phyloP scores from a whole-genome alignment of 805 yeast genomes.

The Cyberlindnera mrakii region DNA sequence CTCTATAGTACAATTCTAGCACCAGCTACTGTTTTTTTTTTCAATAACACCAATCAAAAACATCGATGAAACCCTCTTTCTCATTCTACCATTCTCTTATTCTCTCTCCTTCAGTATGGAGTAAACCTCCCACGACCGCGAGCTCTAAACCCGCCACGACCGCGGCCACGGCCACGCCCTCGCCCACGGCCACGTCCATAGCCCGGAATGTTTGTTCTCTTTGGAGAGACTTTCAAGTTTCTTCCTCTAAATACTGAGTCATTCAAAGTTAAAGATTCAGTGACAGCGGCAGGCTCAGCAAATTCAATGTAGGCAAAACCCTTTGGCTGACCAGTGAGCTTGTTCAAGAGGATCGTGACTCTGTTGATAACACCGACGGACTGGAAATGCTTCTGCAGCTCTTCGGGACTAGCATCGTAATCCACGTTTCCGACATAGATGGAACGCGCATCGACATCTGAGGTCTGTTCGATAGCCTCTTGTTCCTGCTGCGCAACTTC shows the following conservation, averaged over 20 bases:
- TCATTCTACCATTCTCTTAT: no score
- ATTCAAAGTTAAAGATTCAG: conserved; percentile 58
- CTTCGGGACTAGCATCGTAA: conserved; percentile 71
- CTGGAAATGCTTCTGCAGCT: conserved; percentile 68
- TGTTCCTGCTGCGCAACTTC: conserved; percentile 37
- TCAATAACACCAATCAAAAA: not conserved
- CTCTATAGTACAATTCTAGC: not conserved
- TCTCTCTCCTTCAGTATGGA: conserved; percentile 31
- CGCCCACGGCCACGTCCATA: conserved; percentile 42
- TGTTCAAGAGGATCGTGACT: conserved; percentile 71
- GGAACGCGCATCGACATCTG: conserved; percentile 70
- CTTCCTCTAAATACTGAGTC: conserved; percentile 65
- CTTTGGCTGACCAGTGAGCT: conserved; percentile 73
- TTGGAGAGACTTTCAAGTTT: conserved; percentile 64
- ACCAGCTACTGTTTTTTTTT: not conserved
- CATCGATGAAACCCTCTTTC: no score
- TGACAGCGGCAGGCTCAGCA: conserved; percentile 57
- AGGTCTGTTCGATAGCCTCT: conserved; percentile 40
- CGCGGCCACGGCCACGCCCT: conserved; percentile 42
- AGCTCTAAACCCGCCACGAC: conserved; percentile 29
- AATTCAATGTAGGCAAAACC: conserved; percentile 88
- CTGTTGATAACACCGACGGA: conserved; percentile 69
- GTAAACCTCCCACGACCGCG: conserved; percentile 41
- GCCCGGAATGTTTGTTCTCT: conserved; percentile 81
- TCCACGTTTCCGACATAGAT: conserved; percentile 84